Percentiles rank a stretch among this genome's conserved stretches.
Conservation (phyloP, 768 basidiomycete genomes). For the Auricularia cornea region DNA sequence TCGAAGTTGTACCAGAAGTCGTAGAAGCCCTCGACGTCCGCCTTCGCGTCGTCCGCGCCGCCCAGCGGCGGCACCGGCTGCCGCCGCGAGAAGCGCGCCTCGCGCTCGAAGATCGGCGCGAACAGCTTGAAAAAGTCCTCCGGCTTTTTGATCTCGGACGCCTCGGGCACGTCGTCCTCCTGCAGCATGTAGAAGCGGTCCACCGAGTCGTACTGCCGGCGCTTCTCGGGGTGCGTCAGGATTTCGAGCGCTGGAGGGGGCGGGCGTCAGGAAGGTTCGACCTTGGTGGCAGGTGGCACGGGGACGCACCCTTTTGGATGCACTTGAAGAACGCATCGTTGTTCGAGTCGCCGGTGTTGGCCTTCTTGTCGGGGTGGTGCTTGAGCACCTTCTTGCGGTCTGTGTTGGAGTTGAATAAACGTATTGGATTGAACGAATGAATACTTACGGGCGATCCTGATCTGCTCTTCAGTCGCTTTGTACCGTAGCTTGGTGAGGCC, state of each 20-base stretch:
- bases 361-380: slow-evolving; percentile 97
- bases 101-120: slow-evolving; percentile 78
- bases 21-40: slow-evolving; percentile 86
- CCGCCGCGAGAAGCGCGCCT: slow-evolving; percentile 83
- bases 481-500: slow-evolving; percentile 87
- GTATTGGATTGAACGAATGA: not conserved
- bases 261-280: not conserved
- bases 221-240: slow-evolving; percentile 75
- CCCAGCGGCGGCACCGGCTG: slow-evolving; percentile 83
- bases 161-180: slow-evolving; percentile 61
- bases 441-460: slow-evolving; percentile 87
- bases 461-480: slow-evolving; percentile 82
- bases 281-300: not conserved
- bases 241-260: slow-evolving; percentile 67
- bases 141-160: slow-evolving; percentile 45
- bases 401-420: slow-evolving; percentile 22
- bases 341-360: slow-evolving; percentile 75
- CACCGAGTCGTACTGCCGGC: slow-evolving; percentile 94
- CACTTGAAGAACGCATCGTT: slow-evolving; percentile 99
- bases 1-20: slow-evolving; percentile 99
- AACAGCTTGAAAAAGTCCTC: slow-evolving; percentile 66
- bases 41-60: slow-evolving; percentile 57
- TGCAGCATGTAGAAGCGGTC: slow-evolving; percentile 68
- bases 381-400: slow-evolving; percentile 99
- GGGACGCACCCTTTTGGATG: slow-evolving; percentile 67